Percentiles rank a stretch among this genome's conserved stretches.
Conservation (phyloP, 495 filamentous ascomycete genomes). For the Diplogelasinospora grovesii region DNA sequence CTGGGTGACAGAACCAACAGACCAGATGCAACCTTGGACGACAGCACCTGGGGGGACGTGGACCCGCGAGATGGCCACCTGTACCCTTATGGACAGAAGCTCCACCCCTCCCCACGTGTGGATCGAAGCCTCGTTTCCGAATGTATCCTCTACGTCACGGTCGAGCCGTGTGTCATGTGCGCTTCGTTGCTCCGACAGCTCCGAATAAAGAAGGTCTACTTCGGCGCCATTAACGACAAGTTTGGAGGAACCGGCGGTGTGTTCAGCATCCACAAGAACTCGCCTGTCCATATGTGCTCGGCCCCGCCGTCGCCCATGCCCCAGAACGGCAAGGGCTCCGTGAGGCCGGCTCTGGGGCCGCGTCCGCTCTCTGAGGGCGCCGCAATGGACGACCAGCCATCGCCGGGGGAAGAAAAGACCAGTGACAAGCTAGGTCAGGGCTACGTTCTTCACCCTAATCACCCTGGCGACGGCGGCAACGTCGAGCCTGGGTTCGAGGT, state of each 20-base stretch:
- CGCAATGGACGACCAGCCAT: not conserved
- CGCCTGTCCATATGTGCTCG: slow-evolving; percentile 20
- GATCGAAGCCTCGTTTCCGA: slow-evolving; percentile 53
- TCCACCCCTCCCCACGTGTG: slow-evolving; percentile 37
- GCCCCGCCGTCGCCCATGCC: slow-evolving; percentile 21
- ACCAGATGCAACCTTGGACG: slow-evolving; percentile 2
- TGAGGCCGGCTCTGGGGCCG: slow-evolving; percentile 19
- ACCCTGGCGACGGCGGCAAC: slow-evolving; percentile 35
- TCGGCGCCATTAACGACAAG: slow-evolving; percentile 89
- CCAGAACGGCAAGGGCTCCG: slow-evolving; percentile 24
- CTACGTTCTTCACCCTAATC: slow-evolving; percentile 4
- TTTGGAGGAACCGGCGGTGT: slow-evolving; percentile 96
- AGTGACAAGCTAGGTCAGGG: slow-evolving; percentile 2
- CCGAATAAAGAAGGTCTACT: slow-evolving; percentile 76
- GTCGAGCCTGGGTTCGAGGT: slow-evolving; percentile 70
- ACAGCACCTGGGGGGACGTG: slow-evolving; percentile 35
- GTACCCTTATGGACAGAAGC: slow-evolving; percentile 45
- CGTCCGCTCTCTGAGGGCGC: slow-evolving; percentile 15
- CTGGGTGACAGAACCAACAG: slow-evolving; percentile 17
- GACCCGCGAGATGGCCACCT: slow-evolving; percentile 38
- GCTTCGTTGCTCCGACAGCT: slow-evolving; percentile 85
- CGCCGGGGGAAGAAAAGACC: slow-evolving; percentile 4
- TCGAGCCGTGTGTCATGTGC: slow-evolving; percentile 98
- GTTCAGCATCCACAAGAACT: slow-evolving; percentile 76
- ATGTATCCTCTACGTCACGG: slow-evolving; percentile 87